phyloP scores from a whole-genome alignment of 1,284 basidiomycete species.

The Boletus nobilissimus region DNA sequence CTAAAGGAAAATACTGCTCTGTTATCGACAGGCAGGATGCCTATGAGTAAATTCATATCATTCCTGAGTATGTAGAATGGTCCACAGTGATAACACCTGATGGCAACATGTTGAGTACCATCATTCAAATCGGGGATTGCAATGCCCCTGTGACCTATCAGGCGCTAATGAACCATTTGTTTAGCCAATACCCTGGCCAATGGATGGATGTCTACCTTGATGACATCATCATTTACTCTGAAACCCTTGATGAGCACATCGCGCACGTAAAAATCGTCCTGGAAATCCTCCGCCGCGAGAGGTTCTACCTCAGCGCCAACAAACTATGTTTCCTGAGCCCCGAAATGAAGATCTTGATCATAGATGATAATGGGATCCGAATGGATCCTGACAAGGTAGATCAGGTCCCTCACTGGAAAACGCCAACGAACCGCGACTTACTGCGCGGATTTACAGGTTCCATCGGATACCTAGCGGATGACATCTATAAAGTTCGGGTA shows the following conservation, averaged over 20 bases:
- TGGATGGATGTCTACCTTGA: conserved; percentile 42
- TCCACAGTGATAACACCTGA: conserved; percentile 44
- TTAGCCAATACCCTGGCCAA: conserved; percentile 34
- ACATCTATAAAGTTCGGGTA: conserved; percentile 18
- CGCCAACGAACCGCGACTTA: not conserved
- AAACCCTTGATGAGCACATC: not conserved
- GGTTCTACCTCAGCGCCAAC: not conserved
- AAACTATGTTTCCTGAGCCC: not conserved
- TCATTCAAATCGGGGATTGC: conserved; percentile 49
- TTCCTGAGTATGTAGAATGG: conserved; percentile 44
- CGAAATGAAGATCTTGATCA: not conserved
- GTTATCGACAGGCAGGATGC: conserved; percentile 48
- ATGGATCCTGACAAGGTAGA: conserved; percentile 1
- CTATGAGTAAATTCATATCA: conserved; percentile 50
- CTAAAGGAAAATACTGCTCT: conserved; percentile 36
- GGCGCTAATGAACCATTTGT: conserved; percentile 46
- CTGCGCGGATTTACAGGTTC: not conserved
- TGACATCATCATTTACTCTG: not conserved
- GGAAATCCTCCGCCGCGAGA: fast-evolving
- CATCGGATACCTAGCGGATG: not conserved
- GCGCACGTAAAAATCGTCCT: not conserved
- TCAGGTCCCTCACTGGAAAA: not conserved
- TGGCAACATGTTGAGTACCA: conserved; percentile 49
- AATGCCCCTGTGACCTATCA: conserved; percentile 44
- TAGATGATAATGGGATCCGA: not conserved